These are phyloP conservation scores for Alternaria sp. DNA, from an alignment of 2,329 filamentous ascomycete genomes.

Conservation along the genomic window DNA sequence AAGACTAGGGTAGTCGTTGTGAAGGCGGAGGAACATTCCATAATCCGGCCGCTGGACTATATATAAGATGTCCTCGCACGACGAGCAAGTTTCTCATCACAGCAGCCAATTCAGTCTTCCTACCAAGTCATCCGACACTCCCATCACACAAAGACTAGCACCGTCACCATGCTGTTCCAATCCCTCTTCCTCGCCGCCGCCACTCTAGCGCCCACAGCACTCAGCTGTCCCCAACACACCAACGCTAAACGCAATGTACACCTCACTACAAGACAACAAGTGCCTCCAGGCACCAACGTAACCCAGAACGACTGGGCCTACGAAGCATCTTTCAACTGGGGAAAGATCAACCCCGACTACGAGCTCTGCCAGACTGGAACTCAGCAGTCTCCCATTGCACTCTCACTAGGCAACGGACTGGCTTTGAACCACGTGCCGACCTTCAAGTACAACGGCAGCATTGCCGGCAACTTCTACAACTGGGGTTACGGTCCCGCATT, in stretches of 20 bases:
- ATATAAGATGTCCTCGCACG: not conserved
- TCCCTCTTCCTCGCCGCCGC: conserved; percentile 5
- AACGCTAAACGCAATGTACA: conserved; percentile 16
- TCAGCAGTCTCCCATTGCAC: conserved; percentile 58
- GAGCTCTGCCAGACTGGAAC: conserved; percentile 58
- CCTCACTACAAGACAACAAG: conserved; percentile 6
- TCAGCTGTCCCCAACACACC: conserved; percentile 23
- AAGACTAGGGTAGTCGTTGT: not conserved
- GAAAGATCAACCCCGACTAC: conserved; percentile 49
- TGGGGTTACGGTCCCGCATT: conserved; percentile 59
- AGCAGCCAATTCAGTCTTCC: not conserved
- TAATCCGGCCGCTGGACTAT: not conserved
- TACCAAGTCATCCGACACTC: not conserved
- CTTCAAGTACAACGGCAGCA: conserved; percentile 51
- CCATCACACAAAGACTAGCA: not conserved
- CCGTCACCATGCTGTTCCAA: conserved; percentile 16
- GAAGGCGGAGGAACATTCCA: not conserved
- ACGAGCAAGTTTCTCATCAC: not conserved
- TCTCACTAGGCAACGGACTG: conserved; percentile 51
- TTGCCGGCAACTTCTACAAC: conserved; percentile 54
- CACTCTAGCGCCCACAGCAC: conserved; percentile 8
- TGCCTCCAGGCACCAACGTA: conserved; percentile 8
- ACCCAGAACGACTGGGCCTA: conserved; percentile 25
- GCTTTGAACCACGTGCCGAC: conserved; percentile 49
- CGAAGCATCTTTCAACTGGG: conserved; percentile 49